Percentiles rank a stretch among this genome's conserved stretches.
These are phyloP conservation scores for Phylloporus gajari DNA, from an alignment of 1,284 basidiomycete species.

Conservation along the genomic window DNA sequence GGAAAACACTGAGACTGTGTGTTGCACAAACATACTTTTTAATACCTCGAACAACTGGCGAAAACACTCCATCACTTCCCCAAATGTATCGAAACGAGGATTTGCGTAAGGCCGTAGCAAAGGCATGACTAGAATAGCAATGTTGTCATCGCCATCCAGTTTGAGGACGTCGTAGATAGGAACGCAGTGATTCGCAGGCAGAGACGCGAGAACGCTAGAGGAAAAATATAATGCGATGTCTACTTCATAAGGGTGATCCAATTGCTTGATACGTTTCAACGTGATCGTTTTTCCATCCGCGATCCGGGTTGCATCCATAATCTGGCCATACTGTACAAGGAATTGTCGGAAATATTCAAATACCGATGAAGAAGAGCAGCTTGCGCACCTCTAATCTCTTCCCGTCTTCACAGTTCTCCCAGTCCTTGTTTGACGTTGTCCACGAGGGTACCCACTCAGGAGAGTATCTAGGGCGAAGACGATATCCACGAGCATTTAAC, in stretches of 20 bases:
- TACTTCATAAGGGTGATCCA: constrained; percentile 36
- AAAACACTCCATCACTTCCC: neutral
- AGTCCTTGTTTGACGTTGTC: constrained; percentile 23
- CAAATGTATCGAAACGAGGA: neutral
- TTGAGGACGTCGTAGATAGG: constrained; percentile 46
- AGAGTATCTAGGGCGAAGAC: constrained; percentile 46
- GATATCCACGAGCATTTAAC: constrained; percentile 42
- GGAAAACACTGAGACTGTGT: too few relatives aligned
- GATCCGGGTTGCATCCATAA: constrained; percentile 30
- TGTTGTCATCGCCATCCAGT: constrained; percentile 13
- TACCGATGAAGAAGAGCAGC: neutral
- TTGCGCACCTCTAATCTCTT: constrained; percentile 33
- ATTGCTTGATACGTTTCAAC: constrained; percentile 39
- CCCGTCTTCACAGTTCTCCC: constrained; percentile 12
- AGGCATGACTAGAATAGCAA: neutral
- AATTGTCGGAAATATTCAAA: neutral
- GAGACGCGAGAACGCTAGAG: constrained; percentile 20
- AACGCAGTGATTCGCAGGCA: constrained; percentile 47
- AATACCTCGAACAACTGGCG: too few relatives aligned
- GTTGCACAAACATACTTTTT: too few relatives aligned
- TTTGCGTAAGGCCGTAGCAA: neutral
- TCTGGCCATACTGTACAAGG: constrained; percentile 14
- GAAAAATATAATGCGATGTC: constrained; percentile 40
- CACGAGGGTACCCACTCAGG: constrained; percentile 51
- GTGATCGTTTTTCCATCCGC: constrained; percentile 43